Evolutionary conservation across 2,329 filamentous ascomycete genomes (phyloP).

Genomic region (Epichloe bromicola): DNA sequence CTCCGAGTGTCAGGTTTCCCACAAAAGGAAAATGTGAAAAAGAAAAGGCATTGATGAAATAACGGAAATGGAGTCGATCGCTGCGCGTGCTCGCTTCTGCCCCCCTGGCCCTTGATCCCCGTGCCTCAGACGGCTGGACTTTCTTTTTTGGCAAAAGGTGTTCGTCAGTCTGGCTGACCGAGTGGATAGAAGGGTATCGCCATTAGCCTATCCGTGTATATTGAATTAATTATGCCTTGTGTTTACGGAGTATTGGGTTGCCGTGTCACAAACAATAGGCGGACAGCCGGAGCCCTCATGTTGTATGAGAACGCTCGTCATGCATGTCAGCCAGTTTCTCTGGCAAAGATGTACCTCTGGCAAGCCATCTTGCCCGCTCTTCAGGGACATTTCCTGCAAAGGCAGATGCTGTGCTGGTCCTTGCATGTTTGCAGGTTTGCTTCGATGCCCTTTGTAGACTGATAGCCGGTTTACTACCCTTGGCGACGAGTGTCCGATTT

Average conservation of each 20-base stretch:
- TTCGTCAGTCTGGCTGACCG: not conserved
- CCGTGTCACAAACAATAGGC: not conserved
- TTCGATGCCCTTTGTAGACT: not conserved
- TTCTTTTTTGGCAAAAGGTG: not conserved
- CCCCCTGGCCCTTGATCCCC: not conserved
- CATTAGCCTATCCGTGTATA: not conserved
- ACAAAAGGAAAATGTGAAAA: not conserved
- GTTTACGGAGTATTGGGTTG: too few relatives aligned
- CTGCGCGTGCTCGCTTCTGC: not conserved
- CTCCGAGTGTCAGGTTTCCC: not conserved
- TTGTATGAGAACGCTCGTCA: not conserved
- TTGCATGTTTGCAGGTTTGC: conserved; percentile 4
- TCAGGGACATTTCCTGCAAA: not conserved
- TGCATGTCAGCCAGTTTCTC: not conserved
- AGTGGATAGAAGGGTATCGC: not conserved
- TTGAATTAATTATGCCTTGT: not conserved
- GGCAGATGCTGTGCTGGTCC: not conserved
- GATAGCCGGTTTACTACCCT: not conserved
- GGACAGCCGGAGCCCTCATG: not conserved
- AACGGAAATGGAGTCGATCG: not conserved
- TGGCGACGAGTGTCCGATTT: not conserved
- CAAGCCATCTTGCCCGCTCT: not conserved
- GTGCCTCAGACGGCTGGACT: not conserved
- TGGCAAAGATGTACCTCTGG: not conserved
- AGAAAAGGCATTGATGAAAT: not conserved